Evolutionary conservation across 371 early-diverging fungal species (phyloP), one percentile per base, ranked within the genome.

Genomic region (Mortierella sp.): DNA sequence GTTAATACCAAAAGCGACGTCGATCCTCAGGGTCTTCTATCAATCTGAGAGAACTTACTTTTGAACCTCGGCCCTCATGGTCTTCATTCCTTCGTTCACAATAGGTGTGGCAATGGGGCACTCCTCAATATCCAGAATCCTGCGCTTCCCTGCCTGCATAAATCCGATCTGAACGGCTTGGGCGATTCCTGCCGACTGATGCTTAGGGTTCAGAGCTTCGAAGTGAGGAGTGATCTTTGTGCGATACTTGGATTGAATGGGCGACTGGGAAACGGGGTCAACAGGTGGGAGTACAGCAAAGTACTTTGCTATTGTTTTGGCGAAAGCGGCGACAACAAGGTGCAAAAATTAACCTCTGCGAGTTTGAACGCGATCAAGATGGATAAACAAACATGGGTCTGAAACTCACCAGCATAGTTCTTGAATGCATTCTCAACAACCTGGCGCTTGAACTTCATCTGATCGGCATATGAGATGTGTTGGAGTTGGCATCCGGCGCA

Each of bases 221-320:
- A 91, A 91, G 75, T 94, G 94, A 54, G 93, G 93, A 0, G 93
- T 91, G 51, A 94, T 87, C 83, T 94, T 94, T 24, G 91, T 93
- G 64, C 94, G 89, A 76, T 92, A 93, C 3, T 89, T 89, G 54
- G 88, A 89, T 43, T 88, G 82, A 57, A 88, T 59, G 9, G 94
- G 93, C 3, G 92, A 91, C 67, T 83, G 74, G 14, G 86, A 81
- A 13, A 86, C 86, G 0, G 86, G 82, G 43, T 86, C 86, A 19
- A 86, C 81, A 51, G 81, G 67, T 43, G 86, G 86, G 24, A 86
- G 82, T 13, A 50, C 50, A 26, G 86, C 78, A 81, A 81, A 86
- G 64, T 86, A 86, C 51, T 86, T 86, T 64, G 64, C 81, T 81
- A 86, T 21, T 37, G 24, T 67, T 74, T 28, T 43, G 43, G 19